Base-by-base conservation (phyloP, 1,139 yeast species). In the Yamadazyma buinensis region DNA sequence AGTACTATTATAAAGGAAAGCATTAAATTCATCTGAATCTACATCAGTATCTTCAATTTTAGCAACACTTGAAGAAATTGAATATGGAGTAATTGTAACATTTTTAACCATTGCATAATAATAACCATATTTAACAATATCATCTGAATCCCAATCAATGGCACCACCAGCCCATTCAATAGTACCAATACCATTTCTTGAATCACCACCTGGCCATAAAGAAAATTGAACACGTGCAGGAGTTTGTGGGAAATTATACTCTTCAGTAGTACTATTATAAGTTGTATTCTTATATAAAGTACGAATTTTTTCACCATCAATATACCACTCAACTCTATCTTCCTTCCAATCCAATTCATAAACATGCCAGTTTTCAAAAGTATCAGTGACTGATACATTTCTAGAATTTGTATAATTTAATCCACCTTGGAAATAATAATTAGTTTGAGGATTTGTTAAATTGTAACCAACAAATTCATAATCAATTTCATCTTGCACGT, bases 111-210 rank as follows among this genome's bases (percentile, higher is more conserved):
- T 69, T 25, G 84, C 80, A 54, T 78, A 86, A 61, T 77, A 81
- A 64, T 87, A 88, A 19, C 97, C 96, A 33, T 81, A 75, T 39
- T 83, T 65, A 41, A 67, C 50, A 41, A 87, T 77, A 59, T 87
- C 96, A 5, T 68, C 58, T 22, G 92, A 72, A 56, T 81, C 63
- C 97, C 97, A 90, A 64, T 87, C 75, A 39, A 88, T 77, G 5
- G 52, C 64, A 53, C 97, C 97, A 55, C 97, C 97, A 25, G 97
- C 95, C 97, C 97, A 90, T 46, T 75, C 83, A 44, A 81, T 70
- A 13, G 97, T 90, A 55, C 97, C 97, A 29, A 65, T 60, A 24
- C 78, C 79, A 54, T 75, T 77, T 32, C 68, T 49, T 18, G 77
- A 61, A 41, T 72, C 74, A 40, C 97, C 97, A 57, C 85, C 97